A percentile compares a stretch with the other conserved stretches of the same genome.
These are phyloP conservation scores for Populus hybrid DNA, from an alignment of 441 rosid genomes.

Conservation along the genomic window DNA sequence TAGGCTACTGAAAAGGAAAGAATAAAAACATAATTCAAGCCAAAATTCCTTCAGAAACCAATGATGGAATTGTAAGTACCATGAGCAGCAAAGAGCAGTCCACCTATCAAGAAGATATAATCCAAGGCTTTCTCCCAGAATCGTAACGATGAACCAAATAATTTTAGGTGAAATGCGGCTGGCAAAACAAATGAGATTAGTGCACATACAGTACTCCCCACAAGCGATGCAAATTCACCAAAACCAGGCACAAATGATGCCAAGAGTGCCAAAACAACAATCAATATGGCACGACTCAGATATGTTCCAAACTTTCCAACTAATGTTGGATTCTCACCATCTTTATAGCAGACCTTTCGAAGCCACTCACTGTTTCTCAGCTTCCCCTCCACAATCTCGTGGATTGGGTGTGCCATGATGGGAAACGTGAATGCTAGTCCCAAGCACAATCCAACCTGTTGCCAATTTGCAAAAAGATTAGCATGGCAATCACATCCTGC, in stretches of 20 bases:
- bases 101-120: conserved; percentile 49
- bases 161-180: conserved; percentile 61
- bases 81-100: conserved; percentile 65
- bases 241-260: conserved; percentile 77
- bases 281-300: conserved; percentile 46
- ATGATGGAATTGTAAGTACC: conserved; percentile 59
- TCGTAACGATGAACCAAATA: conserved; percentile 59
- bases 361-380: conserved; percentile 41
- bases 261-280: conserved; percentile 33
- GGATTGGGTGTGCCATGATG: conserved; percentile 76
- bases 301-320: conserved; percentile 33
- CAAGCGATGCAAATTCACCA: conserved; percentile 62
- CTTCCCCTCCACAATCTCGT: conserved; percentile 81
- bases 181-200: conserved; percentile 87
- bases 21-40: background rate
- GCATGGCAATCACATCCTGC: background rate
- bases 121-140: conserved; percentile 63
- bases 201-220: conserved; percentile 81
- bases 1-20: background rate
- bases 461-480: conserved; percentile 13
- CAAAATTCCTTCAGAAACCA: conserved; percentile 32
- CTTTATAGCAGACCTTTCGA: conserved; percentile 32
- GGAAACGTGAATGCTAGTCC: conserved; percentile 82
- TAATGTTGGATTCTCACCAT: conserved; percentile 28
- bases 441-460: conserved; percentile 83